Evolutionary conservation across 768 basidiomycete species (phyloP).

Genomic region (Tephrocybe sp.): DNA sequence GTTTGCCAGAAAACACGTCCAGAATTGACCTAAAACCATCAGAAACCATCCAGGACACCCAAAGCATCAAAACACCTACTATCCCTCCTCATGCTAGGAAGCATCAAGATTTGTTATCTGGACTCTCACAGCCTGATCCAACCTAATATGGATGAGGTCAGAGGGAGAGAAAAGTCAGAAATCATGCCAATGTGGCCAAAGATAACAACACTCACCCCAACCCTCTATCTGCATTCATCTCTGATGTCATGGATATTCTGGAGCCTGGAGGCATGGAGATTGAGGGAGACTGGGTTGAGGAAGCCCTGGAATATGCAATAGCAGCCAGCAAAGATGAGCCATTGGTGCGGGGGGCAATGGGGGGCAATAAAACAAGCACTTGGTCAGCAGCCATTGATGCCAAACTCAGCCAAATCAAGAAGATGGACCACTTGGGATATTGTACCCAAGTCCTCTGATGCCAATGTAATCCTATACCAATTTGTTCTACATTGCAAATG

Average conservation of each 20-base stretch:
- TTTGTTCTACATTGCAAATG: conserved; percentile 21
- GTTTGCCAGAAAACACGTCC: too few relatives aligned
- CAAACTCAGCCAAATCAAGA: conserved; percentile 20
- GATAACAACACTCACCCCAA: too few relatives aligned
- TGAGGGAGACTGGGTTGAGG: neutral
- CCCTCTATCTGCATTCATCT: too few relatives aligned
- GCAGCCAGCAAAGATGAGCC: conserved; percentile 14
- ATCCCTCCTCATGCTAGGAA: too few relatives aligned
- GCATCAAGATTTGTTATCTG: conserved; percentile 1
- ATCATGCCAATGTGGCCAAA: too few relatives aligned
- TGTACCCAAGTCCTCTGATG: conserved; percentile 6
- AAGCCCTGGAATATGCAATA: neutral
- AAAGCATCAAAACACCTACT: too few relatives aligned
- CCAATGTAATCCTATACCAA: conserved; percentile 16
- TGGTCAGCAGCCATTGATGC: conserved; percentile 18
- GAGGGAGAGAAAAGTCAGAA: too few relatives aligned
- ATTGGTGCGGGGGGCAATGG: conserved; percentile 14
- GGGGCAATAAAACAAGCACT: conserved; percentile 10
- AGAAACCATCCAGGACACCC: too few relatives aligned
- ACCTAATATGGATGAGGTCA: conserved; percentile 2
- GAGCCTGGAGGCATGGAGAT: neutral
- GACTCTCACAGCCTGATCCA: conserved; percentile 4
- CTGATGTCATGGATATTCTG: too few relatives aligned
- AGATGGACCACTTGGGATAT: conserved; percentile 17
- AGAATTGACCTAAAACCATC: too few relatives aligned